phyloP scores from a whole-genome alignment of 1,284 basidiomycete species.

The Microbotryum scabiosae region DNA sequence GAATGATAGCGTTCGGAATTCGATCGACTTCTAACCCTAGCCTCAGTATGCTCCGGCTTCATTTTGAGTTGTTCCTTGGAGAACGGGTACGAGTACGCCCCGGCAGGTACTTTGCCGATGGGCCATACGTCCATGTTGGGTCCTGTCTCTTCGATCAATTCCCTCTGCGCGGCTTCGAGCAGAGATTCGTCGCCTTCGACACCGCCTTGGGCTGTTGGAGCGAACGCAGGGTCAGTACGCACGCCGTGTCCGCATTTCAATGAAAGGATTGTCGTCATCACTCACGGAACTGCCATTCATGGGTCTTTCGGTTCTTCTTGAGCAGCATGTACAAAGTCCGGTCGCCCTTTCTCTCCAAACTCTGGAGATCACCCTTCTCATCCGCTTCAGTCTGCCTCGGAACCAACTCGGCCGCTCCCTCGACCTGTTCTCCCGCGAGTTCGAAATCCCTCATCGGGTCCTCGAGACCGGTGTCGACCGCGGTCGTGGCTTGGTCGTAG shows the following conservation, averaged over 20 bases:
- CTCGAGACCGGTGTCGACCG: conserved; percentile 40
- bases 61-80: conserved; percentile 14
- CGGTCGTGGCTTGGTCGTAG: conserved; percentile 24
- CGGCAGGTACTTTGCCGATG: conserved; percentile 30
- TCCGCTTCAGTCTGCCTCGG: conserved; percentile 53
- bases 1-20: conserved; percentile 6
- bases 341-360: conserved; percentile 70
- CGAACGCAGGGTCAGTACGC: too few species aligned
- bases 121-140: conserved; percentile 63
- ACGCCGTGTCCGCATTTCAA: too few species aligned
- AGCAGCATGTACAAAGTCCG: conserved; percentile 80
- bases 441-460: conserved; percentile 46
- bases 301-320: conserved; percentile 48
- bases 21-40: conserved; percentile 22
- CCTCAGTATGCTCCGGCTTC: conserved; percentile 6
- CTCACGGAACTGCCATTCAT: conserved; percentile 65
- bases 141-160: conserved; percentile 59
- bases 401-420: conserved; percentile 48
- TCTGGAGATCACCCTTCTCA: conserved; percentile 54
- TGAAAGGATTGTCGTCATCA: background rate
- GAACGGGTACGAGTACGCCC: conserved; percentile 26
- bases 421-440: conserved; percentile 47
- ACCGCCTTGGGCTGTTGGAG: conserved; percentile 45
- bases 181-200: conserved; percentile 57
- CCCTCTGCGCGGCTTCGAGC: conserved; percentile 59